phyloP scores from a whole-genome alignment of 1,284 basidiomycete genomes.

The Sanghuangporus sanghuang region DNA sequence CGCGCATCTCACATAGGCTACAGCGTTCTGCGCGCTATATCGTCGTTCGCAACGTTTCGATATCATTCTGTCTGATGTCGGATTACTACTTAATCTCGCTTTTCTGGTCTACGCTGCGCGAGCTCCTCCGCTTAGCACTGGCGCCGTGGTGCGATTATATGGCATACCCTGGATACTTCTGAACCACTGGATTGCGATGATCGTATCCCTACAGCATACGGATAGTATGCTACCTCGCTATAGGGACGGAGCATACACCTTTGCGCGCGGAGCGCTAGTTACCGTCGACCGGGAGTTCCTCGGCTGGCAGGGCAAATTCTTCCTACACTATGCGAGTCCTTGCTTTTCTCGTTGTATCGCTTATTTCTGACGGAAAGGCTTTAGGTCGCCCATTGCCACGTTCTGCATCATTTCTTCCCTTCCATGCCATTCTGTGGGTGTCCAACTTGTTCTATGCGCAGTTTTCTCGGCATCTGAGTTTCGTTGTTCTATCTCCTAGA shows the following conservation, averaged over 20 bases:
- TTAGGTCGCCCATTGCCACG: constrained; percentile 34
- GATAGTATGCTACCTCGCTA: constrained; percentile 39
- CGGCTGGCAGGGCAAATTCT: constrained; percentile 52
- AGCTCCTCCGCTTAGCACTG: constrained; percentile 14
- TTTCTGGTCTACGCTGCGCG: constrained; percentile 29
- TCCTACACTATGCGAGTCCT: constrained; percentile 47
- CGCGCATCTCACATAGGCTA: background rate
- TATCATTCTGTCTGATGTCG: constrained; percentile 48
- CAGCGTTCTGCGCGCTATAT: constrained; percentile 73
- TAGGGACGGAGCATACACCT: constrained; percentile 43
- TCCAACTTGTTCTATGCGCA: background rate
- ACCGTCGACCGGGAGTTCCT: constrained; percentile 54
- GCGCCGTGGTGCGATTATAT: constrained; percentile 31
- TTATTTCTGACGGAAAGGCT: background rate
- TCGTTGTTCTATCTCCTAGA: constrained; percentile 22
- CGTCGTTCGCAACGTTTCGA: constrained; percentile 57
- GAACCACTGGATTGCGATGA: constrained; percentile 21
- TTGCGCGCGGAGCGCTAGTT: constrained; percentile 49
- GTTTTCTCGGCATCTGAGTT: constrained; percentile 19
- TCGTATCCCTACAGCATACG: constrained; percentile 34
- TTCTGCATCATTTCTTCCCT: constrained; percentile 39
- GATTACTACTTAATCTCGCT: constrained; percentile 37
- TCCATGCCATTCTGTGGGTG: constrained; percentile 19
- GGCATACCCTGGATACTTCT: constrained; percentile 57
- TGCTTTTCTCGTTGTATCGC: constrained; percentile 14